Base-by-base conservation (phyloP, 176 grass and related monocot species). In the Tillandsia leiboldiana region DNA sequence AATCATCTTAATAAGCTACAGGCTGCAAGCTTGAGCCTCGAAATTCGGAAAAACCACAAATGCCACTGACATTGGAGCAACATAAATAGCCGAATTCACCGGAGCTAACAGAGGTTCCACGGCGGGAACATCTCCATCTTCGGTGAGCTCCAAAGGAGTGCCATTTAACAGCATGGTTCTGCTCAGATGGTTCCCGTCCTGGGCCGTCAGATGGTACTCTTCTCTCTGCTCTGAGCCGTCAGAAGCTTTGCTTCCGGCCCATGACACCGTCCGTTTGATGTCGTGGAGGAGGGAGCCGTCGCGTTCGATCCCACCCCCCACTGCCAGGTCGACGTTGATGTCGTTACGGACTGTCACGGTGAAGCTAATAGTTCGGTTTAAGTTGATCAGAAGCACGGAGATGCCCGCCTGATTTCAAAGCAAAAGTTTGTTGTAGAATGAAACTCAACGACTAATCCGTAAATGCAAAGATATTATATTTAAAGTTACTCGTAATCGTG, bases 21-120 rank as follows among this genome's bases (percentile, higher is more conserved):
- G 48, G 8, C 51, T 27, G 57, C 95, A 99, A 72, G 82, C 90
- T 70, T 82, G 78, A 13, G 90, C 90, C 75, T 99, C 95, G 17
- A 99, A 99, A 72, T 94, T 75, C 5, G 87, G 87, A 65, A 99
- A 99, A 61, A 84, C 64, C 15, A 91, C 52, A 63, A 99, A 99
- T 3, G 84, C 84, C 65, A 99, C 86, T 14, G 87, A 88, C 18
- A 94, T 53, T 26, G 90, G 90, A 11, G 82, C 72, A 8, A 93
- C 77, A 65, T 79, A 78, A 17, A 99, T 80, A 0, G 82, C 84
- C 0, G 90, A 99, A 70, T 77, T 83, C 10, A 73, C 84, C 1
- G 87, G 72, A 67, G 80, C 82, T 49, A 74, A 29, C 5, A 86
- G 78, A 0, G 94, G 94, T 24, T 78, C 11, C 51, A 99, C 51